Evolutionary conservation across 2,329 filamentous ascomycete species (phyloP), one percentile per base, ranked within the genome.

Genomic region (Dactylellina parvicollis): DNA sequence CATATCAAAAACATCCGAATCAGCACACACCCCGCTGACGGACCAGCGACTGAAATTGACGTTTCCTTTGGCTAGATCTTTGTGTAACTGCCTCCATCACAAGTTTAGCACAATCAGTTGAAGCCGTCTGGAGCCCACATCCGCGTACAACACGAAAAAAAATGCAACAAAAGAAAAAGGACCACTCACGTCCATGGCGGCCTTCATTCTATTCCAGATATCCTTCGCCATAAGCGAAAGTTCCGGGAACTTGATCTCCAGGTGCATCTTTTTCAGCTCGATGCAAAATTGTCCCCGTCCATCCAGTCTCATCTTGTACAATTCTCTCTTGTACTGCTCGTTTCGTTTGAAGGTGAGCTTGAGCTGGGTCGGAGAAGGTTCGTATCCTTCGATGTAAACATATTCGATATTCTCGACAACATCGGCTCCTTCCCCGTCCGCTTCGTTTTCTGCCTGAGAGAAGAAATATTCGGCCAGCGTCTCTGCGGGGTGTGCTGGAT

Each of bases 161-260:
- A 72, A 72, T 72, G 26, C 67, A 72, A 72, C 67, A 72, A 32
- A 36, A 52, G 32, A 14, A 3, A 28, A n/a, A 22, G n/a, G n/a
- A 22, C 5, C 5, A 59, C 66, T 38, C 56, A 72, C 66, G 1
- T 18, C 34, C 22, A 72, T 28, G 1, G 10, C 2, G 1, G 10
- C 9, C 10, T 12, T 36, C 26, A 65, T 52, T 9, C 18, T 38
- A 4, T n/a, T 28, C 10, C 7, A 59, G 4, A 65, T 16, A 32
- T 55, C 44, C 1, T 59, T 16, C 0, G 40, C 44, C 16, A 72
- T 4, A 1, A 18, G 3, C 12, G 46, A 34, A 4, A 65, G 4
- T 18, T 72, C 67, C 9, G 20, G 16, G 20, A 72, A 52, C 28
- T 49, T 72, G 24, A 64, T 16, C 26, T 65, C 59, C 0, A 72